Percentiles rank a stretch among this genome's conserved stretches.
phyloP scores from a whole-genome alignment of 148 eudicot species.

The Agrostemma githago region DNA sequence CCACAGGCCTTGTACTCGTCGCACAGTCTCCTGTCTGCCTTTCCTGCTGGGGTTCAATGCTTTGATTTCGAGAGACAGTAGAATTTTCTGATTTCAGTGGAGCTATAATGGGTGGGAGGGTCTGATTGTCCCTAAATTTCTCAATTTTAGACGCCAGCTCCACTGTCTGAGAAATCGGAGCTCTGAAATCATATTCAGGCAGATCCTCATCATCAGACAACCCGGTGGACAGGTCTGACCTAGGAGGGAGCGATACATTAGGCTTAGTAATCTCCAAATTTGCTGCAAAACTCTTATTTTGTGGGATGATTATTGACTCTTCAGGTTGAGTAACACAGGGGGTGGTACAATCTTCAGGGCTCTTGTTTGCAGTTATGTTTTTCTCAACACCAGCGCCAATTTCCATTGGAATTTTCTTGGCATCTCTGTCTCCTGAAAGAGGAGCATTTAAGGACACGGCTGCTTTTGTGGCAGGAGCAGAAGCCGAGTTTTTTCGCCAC shows the following conservation, averaged over 20 bases:
- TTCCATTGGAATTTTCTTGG: constrained; percentile 15
- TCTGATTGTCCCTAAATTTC: neutral
- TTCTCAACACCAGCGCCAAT: constrained; percentile 12
- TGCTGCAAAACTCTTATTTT: constrained; percentile 21
- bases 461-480: constrained; percentile 31
- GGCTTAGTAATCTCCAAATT: constrained; percentile 27
- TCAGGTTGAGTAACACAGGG: constrained; percentile 12
- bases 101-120: constrained; percentile 4
- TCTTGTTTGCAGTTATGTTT: constrained; percentile 23
- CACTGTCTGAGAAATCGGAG: constrained; percentile 25
- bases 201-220: constrained; percentile 61
- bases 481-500: constrained; percentile 52
- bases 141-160: constrained; percentile 11
- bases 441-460: constrained; percentile 20
- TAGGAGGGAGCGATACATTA: constrained; percentile 16
- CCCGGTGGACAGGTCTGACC: constrained; percentile 20
- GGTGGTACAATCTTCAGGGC: constrained; percentile 7
- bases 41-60: constrained; percentile 19
- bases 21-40: constrained; percentile 6
- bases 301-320: constrained; percentile 11
- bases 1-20: constrained; percentile 18
- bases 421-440: constrained; percentile 6
- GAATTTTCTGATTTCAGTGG: constrained; percentile 29
- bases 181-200: constrained; percentile 65
- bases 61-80: constrained; percentile 8